phyloP scores from a whole-genome alignment of 2,329 filamentous ascomycete species.

The Calonectria montana region DNA sequence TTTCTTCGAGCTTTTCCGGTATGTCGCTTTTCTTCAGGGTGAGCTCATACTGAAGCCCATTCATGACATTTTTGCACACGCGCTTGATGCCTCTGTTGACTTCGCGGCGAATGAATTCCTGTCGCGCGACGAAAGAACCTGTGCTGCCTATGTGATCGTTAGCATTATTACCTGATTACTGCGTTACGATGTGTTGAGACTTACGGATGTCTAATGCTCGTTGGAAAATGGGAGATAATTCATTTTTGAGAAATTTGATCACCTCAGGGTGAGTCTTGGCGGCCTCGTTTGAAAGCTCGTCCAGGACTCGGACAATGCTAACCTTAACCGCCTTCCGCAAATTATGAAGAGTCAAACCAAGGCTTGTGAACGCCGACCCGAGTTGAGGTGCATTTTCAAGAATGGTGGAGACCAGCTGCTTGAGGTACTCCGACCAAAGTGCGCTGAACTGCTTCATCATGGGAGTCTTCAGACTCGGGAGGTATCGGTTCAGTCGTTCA shows the following conservation, averaged over 20 bases:
- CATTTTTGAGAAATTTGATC: not conserved
- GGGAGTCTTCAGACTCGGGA: not conserved
- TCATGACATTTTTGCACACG: not conserved
- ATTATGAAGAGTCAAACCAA: not conserved
- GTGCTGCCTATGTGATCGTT: not conserved
- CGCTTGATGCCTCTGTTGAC: not conserved
- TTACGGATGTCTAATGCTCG: not conserved
- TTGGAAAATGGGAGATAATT: not conserved
- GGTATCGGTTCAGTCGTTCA: slow-evolving; percentile 3
- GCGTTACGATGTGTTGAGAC: not conserved
- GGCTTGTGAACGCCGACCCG: not conserved
- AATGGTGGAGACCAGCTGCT: not conserved
- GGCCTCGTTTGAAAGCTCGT: not conserved
- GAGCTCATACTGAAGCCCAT: not conserved
- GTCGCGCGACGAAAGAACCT: not conserved
- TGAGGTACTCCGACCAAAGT: slow-evolving; percentile 9
- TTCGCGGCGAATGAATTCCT: not conserved
- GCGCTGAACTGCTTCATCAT: not conserved
- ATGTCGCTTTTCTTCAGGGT: not conserved
- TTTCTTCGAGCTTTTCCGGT: not conserved
- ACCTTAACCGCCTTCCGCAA: not conserved
- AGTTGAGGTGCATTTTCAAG: not conserved
- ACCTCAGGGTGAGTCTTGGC: not conserved
- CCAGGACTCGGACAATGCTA: not conserved
- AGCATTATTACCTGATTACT: not conserved